Evolutionary conservation across 1,139 yeast genomes (phyloP), one percentile per base, ranked within the genome.

Genomic region (Saccharomycopsis phalli): DNA sequence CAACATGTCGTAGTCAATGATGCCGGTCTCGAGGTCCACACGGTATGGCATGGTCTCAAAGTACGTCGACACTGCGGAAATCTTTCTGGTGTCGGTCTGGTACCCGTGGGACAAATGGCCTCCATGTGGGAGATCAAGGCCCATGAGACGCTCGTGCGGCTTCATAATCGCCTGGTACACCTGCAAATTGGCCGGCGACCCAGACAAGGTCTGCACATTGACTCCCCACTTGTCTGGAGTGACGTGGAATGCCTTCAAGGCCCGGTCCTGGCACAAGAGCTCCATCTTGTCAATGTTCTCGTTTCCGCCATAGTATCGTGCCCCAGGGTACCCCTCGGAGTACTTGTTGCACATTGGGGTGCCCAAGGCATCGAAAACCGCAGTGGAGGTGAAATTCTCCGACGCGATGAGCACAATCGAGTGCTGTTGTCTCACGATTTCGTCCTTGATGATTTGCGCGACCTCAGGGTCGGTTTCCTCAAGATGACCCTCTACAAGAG

Each of bases 11-110:
- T 86, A 91, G 66, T 91, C 97, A 57, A 91, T 88, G 56, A 87
- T 67, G 48, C 97, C 97, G 49, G 97, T 91, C 50, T 73, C 76
- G 61, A 82, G 81, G 61, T 91, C 75, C 47, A 91, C 88, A 59
- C 96, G 79, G 73, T 91, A 91, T 41, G 98, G 98, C 95, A 91
- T 87, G 50, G 97, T 88, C 68, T 88, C 95, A 61, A 91, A 91
- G 66, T 91, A 91, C 51, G 94, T 88, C 46, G 96, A 86, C 50
- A 91, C 93, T 52, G 88, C 94, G 52, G 95, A 84, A 61, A 91
- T 91, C 70, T 87, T 88, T 70, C 94, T 83, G 56, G 84, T 69
- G 56, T 86, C 94, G 47, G 97, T 91, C 65, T 91, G 97, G 69
- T 91, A 91, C 58, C 98, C 98, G 65, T 91, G 98, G 40, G 95